Evolutionary conservation across 805 yeast species (phyloP).

Genomic region (Candida ovalis): DNA sequence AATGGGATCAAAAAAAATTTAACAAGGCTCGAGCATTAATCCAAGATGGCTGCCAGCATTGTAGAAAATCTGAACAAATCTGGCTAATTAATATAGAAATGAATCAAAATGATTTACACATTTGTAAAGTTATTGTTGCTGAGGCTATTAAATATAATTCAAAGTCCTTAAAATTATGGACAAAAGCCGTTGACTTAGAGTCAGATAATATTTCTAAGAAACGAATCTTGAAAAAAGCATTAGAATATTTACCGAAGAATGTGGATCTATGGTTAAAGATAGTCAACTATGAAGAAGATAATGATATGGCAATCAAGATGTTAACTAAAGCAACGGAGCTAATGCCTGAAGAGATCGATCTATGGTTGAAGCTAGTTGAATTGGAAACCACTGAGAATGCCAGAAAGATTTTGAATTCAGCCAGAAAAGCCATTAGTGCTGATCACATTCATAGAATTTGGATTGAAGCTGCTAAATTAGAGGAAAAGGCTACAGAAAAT

Average conservation of each 20-base stretch:
- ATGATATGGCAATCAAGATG: conserved; percentile 47
- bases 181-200: conserved; percentile 65
- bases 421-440: conserved; percentile 52
- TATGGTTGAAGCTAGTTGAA: conserved; percentile 62
- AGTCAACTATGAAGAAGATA: conserved; percentile 54
- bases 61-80: conserved; percentile 64
- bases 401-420: conserved; percentile 50
- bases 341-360: conserved; percentile 57
- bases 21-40: conserved; percentile 57
- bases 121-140: conserved; percentile 56
- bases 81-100: conserved; percentile 82
- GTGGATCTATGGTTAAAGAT: conserved; percentile 66
- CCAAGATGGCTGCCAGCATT: conserved; percentile 66
- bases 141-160: conserved; percentile 61
- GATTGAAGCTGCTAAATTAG: conserved; percentile 67
- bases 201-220: conserved; percentile 48
- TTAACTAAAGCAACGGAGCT: conserved; percentile 64
- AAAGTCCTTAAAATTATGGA: conserved; percentile 65
- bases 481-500: conserved; percentile 47
- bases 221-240: conserved; percentile 63
- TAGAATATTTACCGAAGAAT: conserved; percentile 58
- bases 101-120: conserved; percentile 40
- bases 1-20: conserved; percentile 56
- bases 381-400: conserved; percentile 45
- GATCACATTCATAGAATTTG: conserved; percentile 52